A percentile compares a stretch with the other conserved stretches of the same genome.
Conservation (phyloP, 176 grass and related monocot genomes). For the Avena sativa region DNA sequence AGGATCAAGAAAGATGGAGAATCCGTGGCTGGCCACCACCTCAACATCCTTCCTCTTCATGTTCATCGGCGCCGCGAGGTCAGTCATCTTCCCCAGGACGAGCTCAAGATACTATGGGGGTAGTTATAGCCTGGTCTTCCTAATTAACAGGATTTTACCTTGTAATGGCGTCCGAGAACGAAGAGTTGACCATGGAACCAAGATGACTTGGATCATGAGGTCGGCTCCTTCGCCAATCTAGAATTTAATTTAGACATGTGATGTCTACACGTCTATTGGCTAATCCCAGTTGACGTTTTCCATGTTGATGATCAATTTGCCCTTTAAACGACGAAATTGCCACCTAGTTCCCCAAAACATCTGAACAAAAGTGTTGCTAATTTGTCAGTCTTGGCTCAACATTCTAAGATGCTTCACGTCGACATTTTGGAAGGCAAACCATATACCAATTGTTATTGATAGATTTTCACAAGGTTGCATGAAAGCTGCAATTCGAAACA, state of each 20-base stretch:
- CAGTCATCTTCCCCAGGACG: conserved; percentile 40
- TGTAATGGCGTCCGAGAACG: background rate
- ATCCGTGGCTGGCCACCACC: conserved; percentile 49
- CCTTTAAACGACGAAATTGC: background rate
- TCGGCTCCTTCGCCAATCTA: background rate
- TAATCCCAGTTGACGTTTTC: conserved; percentile 39
- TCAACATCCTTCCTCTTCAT: conserved; percentile 67
- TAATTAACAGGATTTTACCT: conserved; percentile 19
- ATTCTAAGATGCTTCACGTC: background rate
- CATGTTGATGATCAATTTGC: background rate
- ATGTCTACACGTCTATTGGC: background rate
- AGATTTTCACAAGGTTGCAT: background rate
- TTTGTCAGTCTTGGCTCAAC: background rate
- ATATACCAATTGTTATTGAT: background rate
- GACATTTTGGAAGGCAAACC: background rate
- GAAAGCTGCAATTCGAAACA: background rate
- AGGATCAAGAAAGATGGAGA: conserved; percentile 52
- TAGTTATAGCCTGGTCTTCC: background rate
- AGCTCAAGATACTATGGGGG: background rate
- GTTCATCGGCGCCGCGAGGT: conserved; percentile 41
- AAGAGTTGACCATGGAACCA: conserved; percentile 39
- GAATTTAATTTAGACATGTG: background rate
- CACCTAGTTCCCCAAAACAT: background rate
- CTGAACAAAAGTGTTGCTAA: background rate
- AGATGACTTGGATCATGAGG: conserved; percentile 38